These are phyloP conservation scores for Colletotrichum lentis DNA, from an alignment of 2,329 filamentous ascomycete genomes.

Conservation along the genomic window DNA sequence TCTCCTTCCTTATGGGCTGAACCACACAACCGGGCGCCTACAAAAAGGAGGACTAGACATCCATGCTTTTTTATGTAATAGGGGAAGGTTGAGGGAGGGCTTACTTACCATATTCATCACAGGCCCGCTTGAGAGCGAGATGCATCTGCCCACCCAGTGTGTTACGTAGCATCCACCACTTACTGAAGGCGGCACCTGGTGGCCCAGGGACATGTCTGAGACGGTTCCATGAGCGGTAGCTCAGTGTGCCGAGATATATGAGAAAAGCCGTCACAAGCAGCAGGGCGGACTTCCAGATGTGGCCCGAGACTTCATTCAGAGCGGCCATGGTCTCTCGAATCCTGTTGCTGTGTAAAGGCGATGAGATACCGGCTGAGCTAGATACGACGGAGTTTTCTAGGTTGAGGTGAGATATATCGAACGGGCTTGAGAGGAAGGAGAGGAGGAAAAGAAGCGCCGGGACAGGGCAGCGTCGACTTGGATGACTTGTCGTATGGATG, in stretches of 20 bases:
- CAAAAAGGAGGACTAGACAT: too few species aligned
- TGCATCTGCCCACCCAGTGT: constrained; percentile 40
- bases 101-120: constrained; percentile 38
- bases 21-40: background rate
- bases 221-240: constrained; percentile 44
- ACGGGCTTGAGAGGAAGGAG: background rate
- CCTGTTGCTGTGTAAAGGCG: background rate
- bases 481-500: background rate
- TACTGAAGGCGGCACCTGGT: constrained; percentile 46
- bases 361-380: too few species aligned
- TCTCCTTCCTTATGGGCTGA: constrained; percentile 1
- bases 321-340: constrained; percentile 24
- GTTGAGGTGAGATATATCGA: background rate
- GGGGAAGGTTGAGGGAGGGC: constrained; percentile 4
- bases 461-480: background rate
- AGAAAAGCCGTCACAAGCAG: constrained; percentile 24
- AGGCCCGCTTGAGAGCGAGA: constrained; percentile 39
- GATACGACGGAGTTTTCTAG: background rate
- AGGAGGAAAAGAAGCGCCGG: background rate
- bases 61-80: background rate
- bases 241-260: constrained; percentile 31
- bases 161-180: constrained; percentile 46
- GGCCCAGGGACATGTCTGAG: constrained; percentile 49
- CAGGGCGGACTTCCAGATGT: constrained; percentile 13
- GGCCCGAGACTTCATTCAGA: constrained; percentile 10